Evolutionary conservation across 768 basidiomycete species (phyloP).

Genomic region (Suillus occidentalis): DNA sequence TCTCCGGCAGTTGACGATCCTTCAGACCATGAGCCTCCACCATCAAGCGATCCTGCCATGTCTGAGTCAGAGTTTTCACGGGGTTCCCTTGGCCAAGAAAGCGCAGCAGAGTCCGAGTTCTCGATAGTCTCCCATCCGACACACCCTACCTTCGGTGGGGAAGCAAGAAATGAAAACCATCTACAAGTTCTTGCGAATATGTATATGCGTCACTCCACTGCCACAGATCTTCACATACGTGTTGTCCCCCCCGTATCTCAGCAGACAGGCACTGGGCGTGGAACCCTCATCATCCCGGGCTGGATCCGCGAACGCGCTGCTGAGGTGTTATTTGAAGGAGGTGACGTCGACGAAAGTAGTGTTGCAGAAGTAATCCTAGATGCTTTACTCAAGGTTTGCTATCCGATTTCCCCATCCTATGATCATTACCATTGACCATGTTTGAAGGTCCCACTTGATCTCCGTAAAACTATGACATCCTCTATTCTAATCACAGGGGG

Average conservation of each 20-base stretch:
- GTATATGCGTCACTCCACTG: constrained; percentile 76
- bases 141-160: constrained; percentile 26
- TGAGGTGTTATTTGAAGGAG: constrained; percentile 88
- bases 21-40: constrained; percentile 41
- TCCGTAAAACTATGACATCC: constrained; percentile 79
- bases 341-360: constrained; percentile 85
- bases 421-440: background rate
- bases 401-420: background rate
- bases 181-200: constrained; percentile 67
- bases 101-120: constrained; percentile 55
- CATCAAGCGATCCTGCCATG: constrained; percentile 55
- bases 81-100: constrained; percentile 47
- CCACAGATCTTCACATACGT: constrained; percentile 68
- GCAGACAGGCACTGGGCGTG: constrained; percentile 69
- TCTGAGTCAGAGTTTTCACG: constrained; percentile 72
- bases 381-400: constrained; percentile 65
- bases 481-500: constrained; percentile 89
- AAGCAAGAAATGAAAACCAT: constrained; percentile 17
- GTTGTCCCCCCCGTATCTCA: constrained; percentile 68
- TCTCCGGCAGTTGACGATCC: constrained; percentile 33
- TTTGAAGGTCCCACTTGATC: constrained; percentile 80
- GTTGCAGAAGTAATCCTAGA: constrained; percentile 82
- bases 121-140: constrained; percentile 51
- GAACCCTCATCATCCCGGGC: constrained; percentile 84
- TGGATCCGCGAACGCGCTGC: constrained; percentile 93